A percentile compares a stretch with the other conserved stretches of the same genome.
Evolutionary conservation across 805 yeast genomes (phyloP).

Genomic region (Cyberlindnera maritima): DNA sequence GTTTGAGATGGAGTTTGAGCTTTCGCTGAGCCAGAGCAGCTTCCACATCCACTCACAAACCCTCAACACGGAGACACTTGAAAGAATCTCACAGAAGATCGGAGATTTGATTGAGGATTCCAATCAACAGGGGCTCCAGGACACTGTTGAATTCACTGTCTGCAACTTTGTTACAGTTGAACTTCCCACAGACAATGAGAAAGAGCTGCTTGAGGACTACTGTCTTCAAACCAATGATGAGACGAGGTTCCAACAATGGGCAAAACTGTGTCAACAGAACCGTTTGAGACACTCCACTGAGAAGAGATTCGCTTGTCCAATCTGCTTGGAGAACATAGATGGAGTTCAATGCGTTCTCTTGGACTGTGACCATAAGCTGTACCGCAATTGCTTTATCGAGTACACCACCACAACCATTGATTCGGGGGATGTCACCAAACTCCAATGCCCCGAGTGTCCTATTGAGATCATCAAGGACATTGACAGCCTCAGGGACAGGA

Average conservation of each 20-base stretch:
- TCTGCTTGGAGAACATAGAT: slow-evolving; percentile 49
- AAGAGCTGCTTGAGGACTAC: slow-evolving; percentile 16
- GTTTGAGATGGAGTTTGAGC: neutral
- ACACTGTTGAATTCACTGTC: slow-evolving; percentile 40
- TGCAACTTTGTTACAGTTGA: slow-evolving; percentile 39
- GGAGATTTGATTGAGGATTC: slow-evolving; percentile 5
- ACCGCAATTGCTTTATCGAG: slow-evolving; percentile 42
- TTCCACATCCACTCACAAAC: slow-evolving; percentile 23
- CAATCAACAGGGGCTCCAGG: slow-evolving; percentile 23
- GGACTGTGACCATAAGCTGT: slow-evolving; percentile 49
- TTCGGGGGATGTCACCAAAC: slow-evolving; percentile 46
- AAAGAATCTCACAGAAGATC: slow-evolving; percentile 31
- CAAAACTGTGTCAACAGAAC: slow-evolving; percentile 25
- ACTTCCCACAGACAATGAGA: slow-evolving; percentile 3
- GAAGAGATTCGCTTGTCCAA: slow-evolving; percentile 48
- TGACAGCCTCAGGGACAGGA: slow-evolving; percentile 24
- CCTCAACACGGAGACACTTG: slow-evolving; percentile 5
- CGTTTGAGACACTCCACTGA: slow-evolving; percentile 30
- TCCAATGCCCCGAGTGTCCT: slow-evolving; percentile 57
- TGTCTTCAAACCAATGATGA: neutral
- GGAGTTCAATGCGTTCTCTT: slow-evolving; percentile 39
- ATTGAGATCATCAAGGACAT: slow-evolving; percentile 22
- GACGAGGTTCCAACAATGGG: neutral
- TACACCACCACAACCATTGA: slow-evolving; percentile 41
- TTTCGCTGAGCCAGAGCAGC: neutral